Conservation (phyloP, 306 rosid genomes). For the Gastrolobium villosum region DNA sequence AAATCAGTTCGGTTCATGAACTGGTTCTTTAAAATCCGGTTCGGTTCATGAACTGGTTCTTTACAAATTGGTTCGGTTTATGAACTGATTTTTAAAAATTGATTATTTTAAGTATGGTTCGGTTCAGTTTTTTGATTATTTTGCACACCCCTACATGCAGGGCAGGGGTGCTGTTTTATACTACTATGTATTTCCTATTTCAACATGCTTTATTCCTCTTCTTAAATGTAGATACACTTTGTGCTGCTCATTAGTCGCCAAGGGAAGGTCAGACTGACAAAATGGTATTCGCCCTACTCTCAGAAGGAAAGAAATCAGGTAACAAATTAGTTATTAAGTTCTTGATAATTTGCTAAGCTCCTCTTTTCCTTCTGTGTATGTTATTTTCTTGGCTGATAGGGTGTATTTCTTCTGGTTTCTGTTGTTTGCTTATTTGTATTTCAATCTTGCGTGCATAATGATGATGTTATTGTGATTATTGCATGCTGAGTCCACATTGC, state of each 20-base stretch:
- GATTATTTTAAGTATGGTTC: too few relatives aligned
- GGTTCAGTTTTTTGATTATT: too few relatives aligned
- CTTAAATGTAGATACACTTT: constrained; percentile 69
- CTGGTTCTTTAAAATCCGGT: too few relatives aligned
- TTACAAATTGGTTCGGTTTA: too few relatives aligned
- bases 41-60: too few relatives aligned
- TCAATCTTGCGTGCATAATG: neutral
- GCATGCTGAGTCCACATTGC: constrained; percentile 11
- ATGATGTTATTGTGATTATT: constrained; percentile 4
- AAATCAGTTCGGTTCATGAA: too few relatives aligned
- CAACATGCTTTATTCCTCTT: constrained; percentile 31
- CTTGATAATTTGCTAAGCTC: neutral
- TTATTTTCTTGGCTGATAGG: neutral
- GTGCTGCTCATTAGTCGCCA: constrained; percentile 95
- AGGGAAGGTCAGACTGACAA: constrained; percentile 93
- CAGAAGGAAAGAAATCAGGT: constrained; percentile 96
- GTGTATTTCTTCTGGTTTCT: neutral
- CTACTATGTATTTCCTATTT: constrained; percentile 15
- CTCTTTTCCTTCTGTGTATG: neutral
- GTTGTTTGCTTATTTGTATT: neutral
- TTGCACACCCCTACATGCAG: too few relatives aligned
- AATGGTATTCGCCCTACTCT: constrained; percentile 95
- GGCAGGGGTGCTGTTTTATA: neutral
- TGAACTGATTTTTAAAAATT: too few relatives aligned
- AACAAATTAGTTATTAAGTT: neutral